Base-by-base conservation (phyloP, 2,329 filamentous ascomycete genomes). In the Hypoxylon sp. region DNA sequence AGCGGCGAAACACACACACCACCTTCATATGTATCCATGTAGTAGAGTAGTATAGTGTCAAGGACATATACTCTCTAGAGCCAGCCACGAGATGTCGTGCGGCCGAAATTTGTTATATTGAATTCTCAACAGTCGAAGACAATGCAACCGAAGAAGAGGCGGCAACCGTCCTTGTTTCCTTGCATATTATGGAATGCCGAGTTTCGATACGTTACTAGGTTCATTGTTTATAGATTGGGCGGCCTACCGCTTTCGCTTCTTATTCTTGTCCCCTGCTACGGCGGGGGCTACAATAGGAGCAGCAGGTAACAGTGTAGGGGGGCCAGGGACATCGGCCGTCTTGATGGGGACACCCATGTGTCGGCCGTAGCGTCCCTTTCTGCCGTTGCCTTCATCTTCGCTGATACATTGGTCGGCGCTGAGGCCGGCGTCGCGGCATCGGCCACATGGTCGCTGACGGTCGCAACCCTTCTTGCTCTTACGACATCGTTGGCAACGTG, bases 391-490 rank as follows among this genome's bases (percentile, higher is more conserved):
- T 81, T 99, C 96, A 75, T 99, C 96, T 81, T 99, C 96, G 80
- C 94, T 98, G 81, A 99, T 90, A 81, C 96, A 99, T 71, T 95
- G 93, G 74, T 98, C 96, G 66, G 94, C 90, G 63, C 92, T 92
- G 75, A 99, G 93, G 19, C 96, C 96, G 47, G 96, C 96, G 82
- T 99, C 96, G 80, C 94, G 94, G 88, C 96, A 99, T 71, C 96
- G 90, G 62, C 94, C 93, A 78, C 96, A 99, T 29, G 96, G 96
- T 42, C 96, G 91, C 82, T 98, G 96, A 65, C 96, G 91, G 83
- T 99, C 96, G 79, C 96, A 99, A 11, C 96, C 96, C 83, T 99
- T 99, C 87, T 99, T 99, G 84, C 95, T 98, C 88, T 99, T 99
- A 76, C 96, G 92, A 86, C 96, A 99, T 65, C 96, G 92, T 80